Conservation (phyloP, 2,329 filamentous ascomycete genomes). For the Fusarium buharicum region DNA sequence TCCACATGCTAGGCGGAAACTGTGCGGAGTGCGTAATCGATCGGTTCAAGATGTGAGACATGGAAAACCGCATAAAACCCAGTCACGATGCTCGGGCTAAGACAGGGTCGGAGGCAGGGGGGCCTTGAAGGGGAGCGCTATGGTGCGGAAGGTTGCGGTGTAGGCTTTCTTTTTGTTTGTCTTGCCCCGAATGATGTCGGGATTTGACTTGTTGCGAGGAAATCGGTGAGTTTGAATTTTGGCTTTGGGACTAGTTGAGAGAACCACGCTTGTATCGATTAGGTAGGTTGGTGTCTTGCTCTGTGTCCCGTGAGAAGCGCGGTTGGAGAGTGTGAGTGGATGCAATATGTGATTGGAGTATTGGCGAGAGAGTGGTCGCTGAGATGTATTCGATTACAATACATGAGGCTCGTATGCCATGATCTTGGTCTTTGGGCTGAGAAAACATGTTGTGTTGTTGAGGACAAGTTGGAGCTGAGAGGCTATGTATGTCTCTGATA, state of each 20-base stretch:
- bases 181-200: conserved; percentile 39
- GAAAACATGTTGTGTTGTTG: conserved; percentile 12
- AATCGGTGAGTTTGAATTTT: conserved; percentile 33
- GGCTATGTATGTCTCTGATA: conserved; percentile 23
- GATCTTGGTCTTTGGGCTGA: neutral
- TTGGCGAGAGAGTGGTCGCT: conserved; percentile 2
- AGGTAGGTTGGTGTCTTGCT: conserved; percentile 28
- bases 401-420: neutral
- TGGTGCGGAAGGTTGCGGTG: conserved; percentile 34
- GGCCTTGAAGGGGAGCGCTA: conserved; percentile 9
- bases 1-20: conserved; percentile 31
- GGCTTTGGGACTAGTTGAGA: conserved; percentile 36
- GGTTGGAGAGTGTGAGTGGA: conserved; percentile 30
- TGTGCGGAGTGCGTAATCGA: conserved; percentile 42
- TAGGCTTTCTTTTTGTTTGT: conserved; percentile 36
- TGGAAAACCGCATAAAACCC: conserved; percentile 40
- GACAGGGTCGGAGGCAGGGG: conserved; percentile 26
- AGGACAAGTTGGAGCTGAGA: conserved; percentile 14
- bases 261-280: conserved; percentile 35
- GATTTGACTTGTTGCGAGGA: conserved; percentile 18
- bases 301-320: conserved; percentile 37
- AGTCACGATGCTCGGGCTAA: conserved; percentile 36
- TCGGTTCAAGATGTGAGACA: conserved; percentile 41
- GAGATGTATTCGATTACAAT: conserved; percentile 7
- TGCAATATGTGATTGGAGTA: conserved; percentile 21